Conservation (phyloP, 345 rosid genomes). For the Aquilaria sinensis region DNA sequence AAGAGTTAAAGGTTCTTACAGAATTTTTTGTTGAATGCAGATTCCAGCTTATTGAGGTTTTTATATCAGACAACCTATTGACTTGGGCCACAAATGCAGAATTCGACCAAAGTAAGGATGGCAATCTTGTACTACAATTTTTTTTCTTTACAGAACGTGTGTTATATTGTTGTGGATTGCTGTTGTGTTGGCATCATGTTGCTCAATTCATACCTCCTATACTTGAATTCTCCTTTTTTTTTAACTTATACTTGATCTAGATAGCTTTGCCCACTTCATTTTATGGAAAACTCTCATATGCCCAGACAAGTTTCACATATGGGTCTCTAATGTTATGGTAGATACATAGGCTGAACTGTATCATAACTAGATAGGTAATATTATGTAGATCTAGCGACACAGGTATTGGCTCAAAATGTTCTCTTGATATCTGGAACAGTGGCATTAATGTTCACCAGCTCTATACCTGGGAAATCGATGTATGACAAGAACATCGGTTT, state of each 20-base stretch:
- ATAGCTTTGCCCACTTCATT: neutral
- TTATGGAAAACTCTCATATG: neutral
- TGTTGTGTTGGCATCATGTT: neutral
- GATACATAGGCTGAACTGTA: no score
- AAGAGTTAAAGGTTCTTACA: neutral
- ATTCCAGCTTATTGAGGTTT: conserved; percentile 80
- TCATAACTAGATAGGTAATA: no score
- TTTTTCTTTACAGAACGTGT: no score
- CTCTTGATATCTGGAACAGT: no score
- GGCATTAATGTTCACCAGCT: no score
- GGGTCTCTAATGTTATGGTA: no score
- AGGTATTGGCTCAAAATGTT: no score
- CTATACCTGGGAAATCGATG: neutral
- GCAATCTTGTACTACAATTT: neutral
- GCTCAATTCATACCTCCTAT: neutral
- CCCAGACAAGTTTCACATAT: no score
- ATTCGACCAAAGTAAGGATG: conserved; percentile 49
- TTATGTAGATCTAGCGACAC: no score
- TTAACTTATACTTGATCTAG: no score
- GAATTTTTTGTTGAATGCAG: conserved; percentile 29
- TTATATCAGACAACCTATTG: conserved; percentile 55
- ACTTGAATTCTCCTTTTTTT: neutral
- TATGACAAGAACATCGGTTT: neutral
- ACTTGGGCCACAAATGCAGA: conserved; percentile 46
- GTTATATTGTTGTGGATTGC: neutral